Evolutionary conservation across 208 protist species (phyloP).

Genomic region (Jaenimonas drosophilae): DNA sequence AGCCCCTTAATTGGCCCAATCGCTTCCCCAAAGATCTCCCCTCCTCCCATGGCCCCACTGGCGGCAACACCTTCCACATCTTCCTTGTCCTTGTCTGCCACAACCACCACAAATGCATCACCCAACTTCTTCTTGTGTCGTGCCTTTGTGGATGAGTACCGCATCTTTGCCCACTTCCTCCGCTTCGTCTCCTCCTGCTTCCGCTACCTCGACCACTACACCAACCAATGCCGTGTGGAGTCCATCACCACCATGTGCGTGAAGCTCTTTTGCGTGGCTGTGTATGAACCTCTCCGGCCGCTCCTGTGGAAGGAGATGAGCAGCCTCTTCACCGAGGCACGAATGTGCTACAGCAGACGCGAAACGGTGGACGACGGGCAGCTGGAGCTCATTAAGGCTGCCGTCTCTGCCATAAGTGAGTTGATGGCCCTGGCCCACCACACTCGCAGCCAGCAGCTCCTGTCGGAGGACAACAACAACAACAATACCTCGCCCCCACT

Average conservation of each 20-base stretch:
- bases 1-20: neutral
- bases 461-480: too few species aligned
- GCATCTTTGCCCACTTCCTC: constrained; percentile 40
- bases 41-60: neutral
- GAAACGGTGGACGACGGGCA: too few species aligned
- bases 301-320: constrained; percentile 27
- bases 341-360: too few species aligned
- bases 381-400: too few species aligned
- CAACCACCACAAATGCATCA: neutral
- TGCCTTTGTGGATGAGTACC: constrained; percentile 46
- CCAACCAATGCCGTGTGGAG: constrained; percentile 44
- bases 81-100: neutral
- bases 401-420: too few species aligned
- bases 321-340: too few species aligned
- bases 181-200: constrained; percentile 70
- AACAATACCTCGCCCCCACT: too few species aligned
- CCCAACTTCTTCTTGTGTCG: constrained; percentile 19
- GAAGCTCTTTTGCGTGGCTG: constrained; percentile 70
- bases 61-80: neutral
- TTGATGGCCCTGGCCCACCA: too few species aligned
- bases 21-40: neutral
- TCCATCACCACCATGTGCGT: constrained; percentile 57
- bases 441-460: too few species aligned
- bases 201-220: constrained; percentile 78
- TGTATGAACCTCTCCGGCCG: constrained; percentile 47